Evolutionary conservation across 148 eudicot species (phyloP), one percentile per base, ranked within the genome.

Genomic region (Salicornia ramosissima): DNA sequence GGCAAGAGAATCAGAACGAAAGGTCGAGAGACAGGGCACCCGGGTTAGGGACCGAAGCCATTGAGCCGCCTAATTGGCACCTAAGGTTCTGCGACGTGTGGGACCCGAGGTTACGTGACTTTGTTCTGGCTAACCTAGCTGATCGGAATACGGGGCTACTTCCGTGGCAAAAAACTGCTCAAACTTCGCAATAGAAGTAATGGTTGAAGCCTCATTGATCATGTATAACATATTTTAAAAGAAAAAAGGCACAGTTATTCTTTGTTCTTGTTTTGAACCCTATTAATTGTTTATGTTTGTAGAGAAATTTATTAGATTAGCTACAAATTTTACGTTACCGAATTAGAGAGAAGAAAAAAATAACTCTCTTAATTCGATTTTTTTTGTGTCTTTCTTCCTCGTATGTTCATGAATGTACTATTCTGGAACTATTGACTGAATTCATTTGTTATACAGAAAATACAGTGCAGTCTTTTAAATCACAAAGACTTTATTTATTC

Each of bases 1-100:
- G 99, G 99, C 79, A 79, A 76, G 90, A 94, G 40, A 86, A 89
- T 61, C 93, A 87, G 36, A 92, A 90, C 28, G 97, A 87, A 55
- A 89, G 86, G 12, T 95, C 97, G 24, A 87, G 93, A 67, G 99
- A 95, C 60, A 68, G 97, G 69, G 97, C 94, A 22, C 99, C 97
- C 1, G 97, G 97, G 19, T 76, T 94, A 68, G 99, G 97, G 29
- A 94, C 97, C 2, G 93, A 89, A 80, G 90, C 99, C 31, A 80
- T 95, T 67, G 90, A 91, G 49, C 99, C 99, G 0, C 70, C 77
- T 12, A 66, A 95, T 71, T 91, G 99, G 99, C 74, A 65, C 30
- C 65, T 49, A 9, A 80, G 77, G 75, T 95, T 88, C 65, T 95
- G 99, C 45, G 87, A 95, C 57, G 87, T 95, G 68, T 89, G 99